Evolutionary conservation across 306 rosid species (phyloP).

Genomic region (Fagus sylvatica): DNA sequence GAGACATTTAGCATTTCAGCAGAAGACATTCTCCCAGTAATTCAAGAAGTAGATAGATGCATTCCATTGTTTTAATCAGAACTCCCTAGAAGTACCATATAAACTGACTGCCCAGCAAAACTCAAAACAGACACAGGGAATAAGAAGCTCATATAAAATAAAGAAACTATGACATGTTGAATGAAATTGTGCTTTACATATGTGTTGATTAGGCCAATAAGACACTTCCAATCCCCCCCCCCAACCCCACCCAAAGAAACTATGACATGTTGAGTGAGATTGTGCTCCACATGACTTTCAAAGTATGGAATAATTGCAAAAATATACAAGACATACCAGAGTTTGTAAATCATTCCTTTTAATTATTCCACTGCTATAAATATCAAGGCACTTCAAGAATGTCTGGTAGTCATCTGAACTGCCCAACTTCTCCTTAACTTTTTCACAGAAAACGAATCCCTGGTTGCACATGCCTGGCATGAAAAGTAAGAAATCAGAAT

Average conservation of each 20-base stretch:
- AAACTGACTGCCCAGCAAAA: neutral
- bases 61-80: neutral
- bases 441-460: conserved; percentile 81
- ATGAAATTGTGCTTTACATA: neutral
- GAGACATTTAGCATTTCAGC: neutral
- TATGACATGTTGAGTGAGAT: neutral
- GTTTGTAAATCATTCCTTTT: conserved; percentile 78
- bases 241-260: too few relatives aligned
- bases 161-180: neutral
- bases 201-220: too few relatives aligned
- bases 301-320: conserved; percentile 16
- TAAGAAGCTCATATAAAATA: neutral
- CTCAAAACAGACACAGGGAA: too few relatives aligned
- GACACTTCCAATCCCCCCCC: too few relatives aligned
- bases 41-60: neutral
- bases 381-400: conserved; percentile 85
- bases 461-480: conserved; percentile 76
- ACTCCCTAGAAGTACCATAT: neutral
- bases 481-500: conserved; percentile 28
- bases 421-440: conserved; percentile 83
- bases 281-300: conserved; percentile 4
- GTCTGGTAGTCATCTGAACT: conserved; percentile 80
- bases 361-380: conserved; percentile 86
- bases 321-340: conserved; percentile 58
- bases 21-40: neutral